Conservation (phyloP, 2,329 filamentous ascomycete species). For the Lecanicillium sp. region DNA sequence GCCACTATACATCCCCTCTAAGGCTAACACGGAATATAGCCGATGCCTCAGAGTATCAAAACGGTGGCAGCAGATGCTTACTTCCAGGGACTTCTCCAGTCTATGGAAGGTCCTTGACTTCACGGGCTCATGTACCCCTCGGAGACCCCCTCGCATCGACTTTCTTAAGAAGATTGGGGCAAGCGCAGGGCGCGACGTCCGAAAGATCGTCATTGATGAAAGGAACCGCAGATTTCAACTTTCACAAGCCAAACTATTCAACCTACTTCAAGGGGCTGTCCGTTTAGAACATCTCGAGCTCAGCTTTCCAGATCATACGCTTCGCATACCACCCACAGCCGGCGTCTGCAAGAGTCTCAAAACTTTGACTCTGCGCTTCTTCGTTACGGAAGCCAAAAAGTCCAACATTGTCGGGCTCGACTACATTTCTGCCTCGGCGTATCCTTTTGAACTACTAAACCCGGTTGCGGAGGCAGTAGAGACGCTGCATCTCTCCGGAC, state of each 20-base stretch:
- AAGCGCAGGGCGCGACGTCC: conserved; percentile 27
- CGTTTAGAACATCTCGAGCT: conserved; percentile 26
- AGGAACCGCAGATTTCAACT: conserved; percentile 23
- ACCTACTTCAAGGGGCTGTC: conserved; percentile 22
- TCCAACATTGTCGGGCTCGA: conserved; percentile 3
- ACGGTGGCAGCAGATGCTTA: conserved; percentile 26
- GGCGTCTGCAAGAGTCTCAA: conserved; percentile 14
- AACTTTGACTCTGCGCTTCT: background rate
- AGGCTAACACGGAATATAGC: conserved; percentile 14
- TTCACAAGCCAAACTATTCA: conserved; percentile 24
- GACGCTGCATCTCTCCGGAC: conserved; percentile 20
- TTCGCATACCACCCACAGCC: conserved; percentile 2
- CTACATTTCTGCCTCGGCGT: background rate
- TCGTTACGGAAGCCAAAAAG: background rate
- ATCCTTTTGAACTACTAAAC: conserved; percentile 3
- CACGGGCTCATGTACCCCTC: conserved; percentile 17
- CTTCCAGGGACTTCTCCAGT: conserved; percentile 22
- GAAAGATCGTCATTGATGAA: conserved; percentile 24
- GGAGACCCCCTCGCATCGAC: conserved; percentile 20
- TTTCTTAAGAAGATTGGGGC: conserved; percentile 25
- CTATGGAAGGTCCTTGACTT: conserved; percentile 30
- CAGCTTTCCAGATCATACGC: conserved; percentile 6
- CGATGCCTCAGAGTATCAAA: conserved; percentile 29
- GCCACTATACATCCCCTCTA: background rate
- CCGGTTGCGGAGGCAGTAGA: conserved; percentile 21